Evolutionary conservation across 1,284 basidiomycete species (phyloP).

Genomic region (Rhodotorula sp.): DNA sequence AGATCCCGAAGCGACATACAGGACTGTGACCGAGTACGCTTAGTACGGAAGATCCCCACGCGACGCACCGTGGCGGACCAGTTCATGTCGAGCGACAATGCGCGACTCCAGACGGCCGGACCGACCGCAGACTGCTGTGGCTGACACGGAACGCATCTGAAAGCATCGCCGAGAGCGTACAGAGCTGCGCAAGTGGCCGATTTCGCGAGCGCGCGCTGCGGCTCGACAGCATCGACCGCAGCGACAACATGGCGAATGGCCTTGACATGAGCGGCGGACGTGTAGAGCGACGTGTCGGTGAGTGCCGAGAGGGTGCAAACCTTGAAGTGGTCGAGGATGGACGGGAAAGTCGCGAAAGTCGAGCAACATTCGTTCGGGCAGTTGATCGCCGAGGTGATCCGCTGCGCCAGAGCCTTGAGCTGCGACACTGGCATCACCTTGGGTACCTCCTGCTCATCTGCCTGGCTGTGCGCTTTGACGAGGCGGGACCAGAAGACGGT

Average conservation of each 20-base stretch:
- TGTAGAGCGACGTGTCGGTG: constrained; percentile 2
- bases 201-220: not conserved
- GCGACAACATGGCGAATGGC: constrained; percentile 14
- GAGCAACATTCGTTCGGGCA: constrained; percentile 1
- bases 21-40: too few species aligned
- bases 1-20: too few species aligned
- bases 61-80: not conserved
- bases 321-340: constrained; percentile 27
- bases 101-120: constrained; percentile 1
- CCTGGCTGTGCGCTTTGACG: constrained; percentile 7
- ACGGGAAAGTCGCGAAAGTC: constrained; percentile 10
- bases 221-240: not conserved
- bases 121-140: not conserved
- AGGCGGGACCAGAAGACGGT: not conserved
- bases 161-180: constrained; percentile 20
- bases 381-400: constrained; percentile 4
- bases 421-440: not conserved
- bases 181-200: not conserved
- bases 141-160: constrained; percentile 16
- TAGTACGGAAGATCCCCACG: too few species aligned
- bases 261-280: not conserved
- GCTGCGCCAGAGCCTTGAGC: not conserved
- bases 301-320: not conserved
- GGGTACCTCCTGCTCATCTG: not conserved
- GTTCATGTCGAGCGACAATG: not conserved